Percentiles rank a stretch among this genome's conserved stretches.
Evolutionary conservation across 768 basidiomycete genomes (phyloP).

Genomic region (Gyrodon lividus): DNA sequence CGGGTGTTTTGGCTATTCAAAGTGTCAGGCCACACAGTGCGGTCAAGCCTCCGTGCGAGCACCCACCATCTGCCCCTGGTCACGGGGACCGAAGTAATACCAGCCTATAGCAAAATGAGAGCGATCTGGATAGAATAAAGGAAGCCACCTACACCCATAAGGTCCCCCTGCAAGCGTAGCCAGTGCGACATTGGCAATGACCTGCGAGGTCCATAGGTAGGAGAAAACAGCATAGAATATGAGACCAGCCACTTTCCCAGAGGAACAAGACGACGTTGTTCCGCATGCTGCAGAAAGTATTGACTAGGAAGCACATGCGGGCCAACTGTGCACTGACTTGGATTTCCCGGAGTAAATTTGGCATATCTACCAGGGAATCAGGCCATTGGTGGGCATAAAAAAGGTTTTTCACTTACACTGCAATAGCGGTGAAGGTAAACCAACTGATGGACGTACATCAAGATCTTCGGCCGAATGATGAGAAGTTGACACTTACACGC

Average conservation of each 20-base stretch:
- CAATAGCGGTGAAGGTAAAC: constrained; percentile 76
- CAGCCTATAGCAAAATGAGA: constrained; percentile 33
- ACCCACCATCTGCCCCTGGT: constrained; percentile 60
- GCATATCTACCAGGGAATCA: constrained; percentile 37
- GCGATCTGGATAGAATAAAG: background rate
- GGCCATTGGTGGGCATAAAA: background rate
- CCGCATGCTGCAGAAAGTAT: constrained; percentile 44
- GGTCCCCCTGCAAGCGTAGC: constrained; percentile 81
- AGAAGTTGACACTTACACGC: constrained; percentile 48
- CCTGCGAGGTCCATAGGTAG: constrained; percentile 86
- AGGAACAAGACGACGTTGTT: constrained; percentile 57
- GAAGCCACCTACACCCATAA: constrained; percentile 47
- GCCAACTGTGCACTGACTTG: constrained; percentile 42
- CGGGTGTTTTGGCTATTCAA: constrained; percentile 60
- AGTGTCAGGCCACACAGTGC: background rate
- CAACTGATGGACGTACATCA: constrained; percentile 43
- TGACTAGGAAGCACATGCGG: background rate
- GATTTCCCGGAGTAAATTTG: constrained; percentile 77
- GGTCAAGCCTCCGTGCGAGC: background rate
- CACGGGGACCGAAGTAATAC: constrained; percentile 83
- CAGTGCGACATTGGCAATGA: constrained; percentile 74
- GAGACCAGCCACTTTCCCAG: constrained; percentile 72
- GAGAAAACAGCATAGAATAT: constrained; percentile 78
- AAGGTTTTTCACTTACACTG: constrained; percentile 47
- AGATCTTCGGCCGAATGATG: background rate